Base-by-base conservation (phyloP, 495 filamentous ascomycete species). In the Cairneyella variabilis region DNA sequence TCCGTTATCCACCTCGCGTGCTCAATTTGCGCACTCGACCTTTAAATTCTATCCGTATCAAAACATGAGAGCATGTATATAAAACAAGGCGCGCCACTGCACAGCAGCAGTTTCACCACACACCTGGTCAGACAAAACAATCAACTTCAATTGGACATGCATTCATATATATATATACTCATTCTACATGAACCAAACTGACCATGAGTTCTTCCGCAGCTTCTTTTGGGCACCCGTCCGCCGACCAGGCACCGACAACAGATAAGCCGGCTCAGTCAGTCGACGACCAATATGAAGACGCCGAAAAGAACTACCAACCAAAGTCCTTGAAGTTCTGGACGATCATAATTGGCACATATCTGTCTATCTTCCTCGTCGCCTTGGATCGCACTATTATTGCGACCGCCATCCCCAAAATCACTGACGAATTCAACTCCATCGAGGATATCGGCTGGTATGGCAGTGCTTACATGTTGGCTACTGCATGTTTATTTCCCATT, bases 301-400 rank as follows among this genome's bases (percentile, higher is more conserved):
- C 67, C n/a, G 70, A 72, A 53, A 58, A 44, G 47, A 72, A 70
- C 30, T 69, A 61, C 58, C 61, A 69, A 54, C 66, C 69, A 30
- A 66, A 57, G 42, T 64, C 65, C 8, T 54, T 61, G 30, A 69
- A 66, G 53, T 66, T 74, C 45, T 56, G 53, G 53, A 43, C 45
- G 0, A 57, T 54, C 21, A 28, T 54, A 22, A 32, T 27, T 32
- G 54, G 32, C 23, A 16, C 76, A 17, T 78, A 71, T 59, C 59
- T 76, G 11, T 59, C 71, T 41, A 66, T 79, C 21, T 84, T 85
- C 69, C 73, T 83, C 48, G 77, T 80, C 25, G 81, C 80, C 11
- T 44, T 72, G 56, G 71, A 74, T 59, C 65, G 68, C 7, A 63
- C 70, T 25, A 72, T 74, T 58, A 70, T 73, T 48, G 67, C 68